Conservation (phyloP, 208 protist species). For the Phytomonas serpens region DNA sequence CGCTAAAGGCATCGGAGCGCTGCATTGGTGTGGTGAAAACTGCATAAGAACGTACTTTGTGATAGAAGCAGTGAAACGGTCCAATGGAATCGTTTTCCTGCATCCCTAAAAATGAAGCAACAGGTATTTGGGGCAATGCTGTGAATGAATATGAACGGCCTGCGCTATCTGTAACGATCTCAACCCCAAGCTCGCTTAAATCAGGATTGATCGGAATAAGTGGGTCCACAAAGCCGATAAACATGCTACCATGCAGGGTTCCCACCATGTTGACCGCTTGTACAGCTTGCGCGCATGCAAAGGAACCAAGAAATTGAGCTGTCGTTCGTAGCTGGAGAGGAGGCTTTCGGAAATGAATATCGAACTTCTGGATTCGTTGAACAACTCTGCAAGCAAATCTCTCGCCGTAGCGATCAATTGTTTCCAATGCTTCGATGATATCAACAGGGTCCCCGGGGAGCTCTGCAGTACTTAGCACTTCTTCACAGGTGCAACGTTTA, state of each 20-base stretch:
- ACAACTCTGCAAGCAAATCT: conserved; percentile 48
- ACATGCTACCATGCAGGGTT: conserved; percentile 45
- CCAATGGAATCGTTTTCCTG: conserved; percentile 34
- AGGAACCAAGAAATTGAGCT: conserved; percentile 22
- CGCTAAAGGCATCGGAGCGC: conserved; percentile 24
- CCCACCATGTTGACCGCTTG: conserved; percentile 45
- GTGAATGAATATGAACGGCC: conserved; percentile 38
- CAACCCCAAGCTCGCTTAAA: conserved; percentile 32
- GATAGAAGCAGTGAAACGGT: conserved; percentile 64
- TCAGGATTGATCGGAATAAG: conserved; percentile 41
- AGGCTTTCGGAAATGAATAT: conserved; percentile 35
- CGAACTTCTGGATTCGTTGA: conserved; percentile 36
- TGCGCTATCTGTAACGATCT: conserved; percentile 32
- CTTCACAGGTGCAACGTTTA: conserved; percentile 47
- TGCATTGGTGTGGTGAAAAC: conserved; percentile 43
- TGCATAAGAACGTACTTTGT: conserved; percentile 47
- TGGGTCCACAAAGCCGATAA: conserved; percentile 27
- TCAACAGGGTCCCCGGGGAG: conserved; percentile 75
- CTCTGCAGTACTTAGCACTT: conserved; percentile 46
- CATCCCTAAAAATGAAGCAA: conserved; percentile 44
- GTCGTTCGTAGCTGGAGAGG: conserved; percentile 19
- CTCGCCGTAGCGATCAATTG: conserved; percentile 58
- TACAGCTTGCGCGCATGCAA: conserved; percentile 27
- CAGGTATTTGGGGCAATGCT: conserved; percentile 36
- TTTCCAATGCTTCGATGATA: conserved; percentile 55